These are phyloP conservation scores for Skeletonema tropicum DNA, from an alignment of 108 stramenopile species.

Conservation along the genomic window DNA sequence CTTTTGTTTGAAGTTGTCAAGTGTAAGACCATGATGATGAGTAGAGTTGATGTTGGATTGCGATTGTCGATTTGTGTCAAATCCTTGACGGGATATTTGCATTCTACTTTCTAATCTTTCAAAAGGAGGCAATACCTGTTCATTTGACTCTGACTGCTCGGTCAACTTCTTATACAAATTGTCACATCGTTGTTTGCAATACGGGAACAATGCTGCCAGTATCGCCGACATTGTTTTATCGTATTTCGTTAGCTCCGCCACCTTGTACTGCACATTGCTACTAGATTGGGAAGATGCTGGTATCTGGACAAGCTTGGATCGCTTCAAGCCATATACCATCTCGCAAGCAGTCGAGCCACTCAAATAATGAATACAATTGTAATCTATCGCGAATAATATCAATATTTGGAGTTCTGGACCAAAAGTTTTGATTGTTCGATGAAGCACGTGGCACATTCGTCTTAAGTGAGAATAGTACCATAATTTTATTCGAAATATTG, in stretches of 20 bases:
- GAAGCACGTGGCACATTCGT: conserved; percentile 29
- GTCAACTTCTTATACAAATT: conserved; percentile 21
- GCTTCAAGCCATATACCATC: conserved; percentile 67
- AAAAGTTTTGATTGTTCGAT: conserved; percentile 31
- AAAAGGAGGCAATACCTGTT: background rate
- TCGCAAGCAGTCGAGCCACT: conserved; percentile 71
- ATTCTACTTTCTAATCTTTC: background rate
- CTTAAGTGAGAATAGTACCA: conserved; percentile 17
- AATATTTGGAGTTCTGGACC: conserved; percentile 62
- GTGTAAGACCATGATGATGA: conserved; percentile 4
- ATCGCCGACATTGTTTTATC: conserved; percentile 67
- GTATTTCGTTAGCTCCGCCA: conserved; percentile 45
- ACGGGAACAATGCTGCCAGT: conserved; percentile 66
- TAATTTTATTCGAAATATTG: conserved; percentile 16
- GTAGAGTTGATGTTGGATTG: conserved; percentile 5
- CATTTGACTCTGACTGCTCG: conserved; percentile 9
- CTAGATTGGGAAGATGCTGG: conserved; percentile 6
- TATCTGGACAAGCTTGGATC: conserved; percentile 52
- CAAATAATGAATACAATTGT: conserved; percentile 54
- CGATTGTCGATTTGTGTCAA: background rate
- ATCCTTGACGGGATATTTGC: background rate
- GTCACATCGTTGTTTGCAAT: conserved; percentile 65
- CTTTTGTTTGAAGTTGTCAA: conserved; percentile 26
- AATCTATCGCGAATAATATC: conserved; percentile 62
- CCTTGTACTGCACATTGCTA: conserved; percentile 10